phyloP scores from a whole-genome alignment of 2,329 filamentous ascomycete genomes.

The Aureobasidium pullulans region DNA sequence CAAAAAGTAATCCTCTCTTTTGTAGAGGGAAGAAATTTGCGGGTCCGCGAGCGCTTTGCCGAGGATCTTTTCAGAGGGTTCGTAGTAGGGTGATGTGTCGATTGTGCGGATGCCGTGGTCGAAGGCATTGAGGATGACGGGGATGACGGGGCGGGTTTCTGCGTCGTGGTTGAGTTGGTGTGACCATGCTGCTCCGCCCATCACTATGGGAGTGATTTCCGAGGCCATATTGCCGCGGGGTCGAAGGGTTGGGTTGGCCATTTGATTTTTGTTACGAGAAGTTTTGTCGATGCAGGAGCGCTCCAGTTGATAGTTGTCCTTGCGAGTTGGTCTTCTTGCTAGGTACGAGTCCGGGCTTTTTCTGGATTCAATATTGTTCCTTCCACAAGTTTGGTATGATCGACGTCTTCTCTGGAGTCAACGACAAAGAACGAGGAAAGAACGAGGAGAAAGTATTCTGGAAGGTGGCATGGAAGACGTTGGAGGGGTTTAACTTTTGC shows the following conservation, averaged over 20 bases:
- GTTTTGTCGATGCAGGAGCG: neutral
- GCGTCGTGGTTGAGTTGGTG: slow-evolving; percentile 65
- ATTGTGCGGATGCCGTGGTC: slow-evolving; percentile 62
- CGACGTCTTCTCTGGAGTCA: neutral
- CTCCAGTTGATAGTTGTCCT: neutral
- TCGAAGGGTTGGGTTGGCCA: neutral
- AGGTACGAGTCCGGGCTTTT: too few species aligned
- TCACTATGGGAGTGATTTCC: slow-evolving; percentile 61
- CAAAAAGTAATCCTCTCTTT: slow-evolving; percentile 52
- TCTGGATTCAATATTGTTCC: neutral
- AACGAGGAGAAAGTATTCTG: neutral
- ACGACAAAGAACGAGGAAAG: neutral
- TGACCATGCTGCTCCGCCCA: slow-evolving; percentile 79
- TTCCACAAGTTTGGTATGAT: too few species aligned
- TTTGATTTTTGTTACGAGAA: neutral
- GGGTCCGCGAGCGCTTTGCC: slow-evolving; percentile 49
- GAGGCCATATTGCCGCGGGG: neutral
- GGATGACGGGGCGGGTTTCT: slow-evolving; percentile 54
- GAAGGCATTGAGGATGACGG: slow-evolving; percentile 62
- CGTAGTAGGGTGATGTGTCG: slow-evolving; percentile 80
- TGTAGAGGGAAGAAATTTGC: slow-evolving; percentile 43
- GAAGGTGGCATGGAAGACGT: neutral
- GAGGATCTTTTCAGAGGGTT: slow-evolving; percentile 67
- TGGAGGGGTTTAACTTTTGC: neutral
- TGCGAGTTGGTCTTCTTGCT: neutral